Conservation (phyloP, 495 filamentous ascomycete species). For the Lichenothelia convexa region DNA sequence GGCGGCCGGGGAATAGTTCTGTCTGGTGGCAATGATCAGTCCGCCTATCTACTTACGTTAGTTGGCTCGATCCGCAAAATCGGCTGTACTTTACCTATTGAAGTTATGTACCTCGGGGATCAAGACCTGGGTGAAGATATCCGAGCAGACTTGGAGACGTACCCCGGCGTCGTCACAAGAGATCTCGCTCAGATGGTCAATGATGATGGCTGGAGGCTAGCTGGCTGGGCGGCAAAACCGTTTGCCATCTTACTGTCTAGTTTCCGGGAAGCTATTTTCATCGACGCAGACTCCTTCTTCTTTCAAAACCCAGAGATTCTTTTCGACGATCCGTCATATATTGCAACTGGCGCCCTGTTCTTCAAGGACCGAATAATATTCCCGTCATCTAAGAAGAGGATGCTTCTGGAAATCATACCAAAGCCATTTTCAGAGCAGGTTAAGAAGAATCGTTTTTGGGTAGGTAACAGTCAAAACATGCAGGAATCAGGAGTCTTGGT, state of each 20-base stretch:
- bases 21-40: slow-evolving; percentile 18
- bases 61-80: slow-evolving; percentile 18
- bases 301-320: slow-evolving; percentile 4
- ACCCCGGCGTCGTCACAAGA: neutral
- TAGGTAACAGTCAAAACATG: slow-evolving; percentile 1
- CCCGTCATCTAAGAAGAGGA: neutral
- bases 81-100: slow-evolving; percentile 21
- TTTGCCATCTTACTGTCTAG: slow-evolving; percentile 6
- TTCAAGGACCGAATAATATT: slow-evolving; percentile 4
- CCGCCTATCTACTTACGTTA: slow-evolving; percentile 17
- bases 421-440: slow-evolving; percentile 1
- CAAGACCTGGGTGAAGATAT: slow-evolving; percentile 14
- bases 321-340: slow-evolving; percentile 1
- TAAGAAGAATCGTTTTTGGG: slow-evolving; percentile 1
- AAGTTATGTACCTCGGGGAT: slow-evolving; percentile 24
- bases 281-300: slow-evolving; percentile 6
- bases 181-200: neutral
- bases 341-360: slow-evolving; percentile 2
- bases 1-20: slow-evolving; percentile 19
- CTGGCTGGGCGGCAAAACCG: neutral
- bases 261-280: slow-evolving; percentile 7
- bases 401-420: neutral
- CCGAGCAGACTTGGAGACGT: slow-evolving; percentile 4
- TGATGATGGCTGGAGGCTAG: neutral
- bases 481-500: slow-evolving; percentile 4